Base-by-base conservation (phyloP, 192 early-diverging fungal genomes). In the Lobosporangium transversale region DNA sequence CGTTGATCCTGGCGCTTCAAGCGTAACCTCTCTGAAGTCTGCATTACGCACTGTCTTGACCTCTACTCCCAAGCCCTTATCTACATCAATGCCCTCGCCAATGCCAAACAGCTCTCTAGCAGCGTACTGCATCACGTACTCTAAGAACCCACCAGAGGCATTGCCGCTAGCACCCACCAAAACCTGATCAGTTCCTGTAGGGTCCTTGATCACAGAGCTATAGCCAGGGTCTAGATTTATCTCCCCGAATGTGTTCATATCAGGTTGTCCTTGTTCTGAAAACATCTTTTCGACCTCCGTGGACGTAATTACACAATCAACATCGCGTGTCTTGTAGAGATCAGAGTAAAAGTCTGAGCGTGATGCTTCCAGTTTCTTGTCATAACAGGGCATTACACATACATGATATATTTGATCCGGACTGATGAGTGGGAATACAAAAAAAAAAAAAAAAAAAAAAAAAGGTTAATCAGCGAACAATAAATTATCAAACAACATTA, bases 301-400 rank as follows among this genome's bases (percentile, higher is more conserved):
- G 0, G 98, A 95, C 0, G 98, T 94, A 23, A 99, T 88, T 10
- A 99, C 98, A 69, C 94, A 96, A 75, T 99, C 98, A 1, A 98
- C 95, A 68, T 99, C 98, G 26, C 95, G 89, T 0, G 94, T 94
- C 45, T 86, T 56, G 69, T 89, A 94, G 27, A 91, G 42, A 60
- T 95, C 92, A 59, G 79, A 86, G 83, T 92, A 94, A 70, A 99
- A 98, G 67, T 98, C 95, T 33, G 85, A 82, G 18, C 98, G 87
- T 30, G 94, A 96, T 0, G 96, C 98, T 80, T 99, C 98, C 18
- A 99, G 87, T 80, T 99, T 99, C 75, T 98, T 99, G 79, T 99
- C 98, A 61, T 96, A 99, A 80, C 98, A 99, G 32, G 96, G 96
- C 98, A 98, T 98, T 26, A 99, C 83, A 3, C 92, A 81, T 14